Percentiles rank a stretch among this genome's conserved stretches.
Evolutionary conservation across 2,329 filamentous ascomycete species (phyloP).

Genomic region (Anthostomella pinea): DNA sequence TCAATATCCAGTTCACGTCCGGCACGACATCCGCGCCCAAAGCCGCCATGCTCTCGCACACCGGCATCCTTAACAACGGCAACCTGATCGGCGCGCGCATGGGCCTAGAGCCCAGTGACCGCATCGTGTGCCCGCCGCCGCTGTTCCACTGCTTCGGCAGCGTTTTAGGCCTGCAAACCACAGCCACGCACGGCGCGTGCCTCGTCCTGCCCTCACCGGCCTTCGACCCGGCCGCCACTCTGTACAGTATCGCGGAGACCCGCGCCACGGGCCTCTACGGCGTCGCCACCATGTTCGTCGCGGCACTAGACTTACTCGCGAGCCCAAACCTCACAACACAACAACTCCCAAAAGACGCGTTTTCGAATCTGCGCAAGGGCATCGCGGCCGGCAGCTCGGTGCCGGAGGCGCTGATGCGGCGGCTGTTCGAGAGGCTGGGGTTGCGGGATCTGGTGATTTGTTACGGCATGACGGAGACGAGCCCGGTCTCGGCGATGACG

Average conservation of each 20-base stretch:
- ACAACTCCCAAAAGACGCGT: slow-evolving; percentile 27
- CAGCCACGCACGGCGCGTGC: slow-evolving; percentile 72
- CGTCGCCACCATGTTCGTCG: slow-evolving; percentile 91
- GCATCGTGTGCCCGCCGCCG: slow-evolving; percentile 81
- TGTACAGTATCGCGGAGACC: slow-evolving; percentile 55
- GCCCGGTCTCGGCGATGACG: slow-evolving; percentile 78
- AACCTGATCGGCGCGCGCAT: slow-evolving; percentile 80
- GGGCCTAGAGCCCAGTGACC: slow-evolving; percentile 70
- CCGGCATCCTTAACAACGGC: slow-evolving; percentile 90
- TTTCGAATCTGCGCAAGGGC: slow-evolving; percentile 67
- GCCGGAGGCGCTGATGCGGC: slow-evolving; percentile 75
- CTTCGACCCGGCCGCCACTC: slow-evolving; percentile 74
- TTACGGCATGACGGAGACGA: slow-evolving; percentile 95
- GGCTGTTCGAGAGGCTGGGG: slow-evolving; percentile 70
- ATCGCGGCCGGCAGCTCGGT: slow-evolving; percentile 88
- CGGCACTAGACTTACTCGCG: slow-evolving; percentile 75
- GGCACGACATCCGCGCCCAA: slow-evolving; percentile 92
- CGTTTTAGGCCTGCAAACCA: slow-evolving; percentile 94
- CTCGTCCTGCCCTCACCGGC: slow-evolving; percentile 85
- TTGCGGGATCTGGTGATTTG: slow-evolving; percentile 84
- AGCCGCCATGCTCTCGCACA: slow-evolving; percentile 84
- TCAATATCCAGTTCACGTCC: slow-evolving; percentile 96
- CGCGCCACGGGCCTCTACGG: slow-evolving; percentile 71
- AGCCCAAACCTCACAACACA: slow-evolving; percentile 32
- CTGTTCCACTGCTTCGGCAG: slow-evolving; percentile 90